Percentiles rank a stretch among this genome's conserved stretches.
Conservation (phyloP, 148 eudicot species). For the Cornus kousa region DNA sequence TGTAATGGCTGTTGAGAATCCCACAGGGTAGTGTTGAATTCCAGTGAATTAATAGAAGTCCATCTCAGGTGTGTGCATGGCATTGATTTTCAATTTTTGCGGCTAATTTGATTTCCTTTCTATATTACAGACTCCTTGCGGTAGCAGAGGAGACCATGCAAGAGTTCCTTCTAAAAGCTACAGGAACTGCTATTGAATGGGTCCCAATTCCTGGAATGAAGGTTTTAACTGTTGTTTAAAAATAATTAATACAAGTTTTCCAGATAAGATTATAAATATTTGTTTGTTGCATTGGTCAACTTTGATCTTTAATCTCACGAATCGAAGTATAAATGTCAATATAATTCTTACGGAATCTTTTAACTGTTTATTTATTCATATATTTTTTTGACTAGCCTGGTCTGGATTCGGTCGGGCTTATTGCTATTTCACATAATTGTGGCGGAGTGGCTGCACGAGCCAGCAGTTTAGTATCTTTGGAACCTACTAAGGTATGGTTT, state of each 20-base stretch:
- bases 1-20: conserved; percentile 26
- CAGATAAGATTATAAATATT: background rate
- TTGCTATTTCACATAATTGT: conserved; percentile 51
- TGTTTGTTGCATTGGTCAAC: background rate
- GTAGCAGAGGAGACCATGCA: conserved; percentile 53
- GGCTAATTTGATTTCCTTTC: conserved; percentile 3
- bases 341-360: background rate
- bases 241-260: background rate
- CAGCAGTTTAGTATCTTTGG: conserved; percentile 54
- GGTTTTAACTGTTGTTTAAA: conserved; percentile 19
- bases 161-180: conserved; percentile 62
- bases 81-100: background rate
- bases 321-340: background rate
- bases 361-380: background rate
- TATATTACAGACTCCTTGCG: conserved; percentile 37
- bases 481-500: conserved; percentile 39
- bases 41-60: background rate
- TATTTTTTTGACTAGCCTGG: conserved; percentile 37
- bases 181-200: conserved; percentile 67
- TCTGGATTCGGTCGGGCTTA: conserved; percentile 55
- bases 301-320: background rate
- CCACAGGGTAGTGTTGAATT: conserved; percentile 32
- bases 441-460: conserved; percentile 64
- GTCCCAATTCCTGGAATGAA: conserved; percentile 62
- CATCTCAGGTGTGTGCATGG: background rate